Evolutionary conservation across 164 flowering plant genomes (phyloP), one percentile per base, ranked within the genome.

Genomic region (Sedum album): DNA sequence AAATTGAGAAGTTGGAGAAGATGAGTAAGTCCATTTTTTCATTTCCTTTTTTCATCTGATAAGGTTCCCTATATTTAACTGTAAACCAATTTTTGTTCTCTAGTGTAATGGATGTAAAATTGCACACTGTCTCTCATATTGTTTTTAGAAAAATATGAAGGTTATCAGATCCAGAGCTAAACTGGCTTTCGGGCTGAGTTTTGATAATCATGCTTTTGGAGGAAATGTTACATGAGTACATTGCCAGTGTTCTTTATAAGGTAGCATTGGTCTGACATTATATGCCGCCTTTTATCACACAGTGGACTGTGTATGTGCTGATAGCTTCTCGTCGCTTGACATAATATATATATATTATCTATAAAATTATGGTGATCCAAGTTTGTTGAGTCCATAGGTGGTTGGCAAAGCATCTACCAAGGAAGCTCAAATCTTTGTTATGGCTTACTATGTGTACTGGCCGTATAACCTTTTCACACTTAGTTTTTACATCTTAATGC

Each of bases 401-500:
- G 60, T 25, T 7, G 31, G 60, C 31, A 55, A 26, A 11, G 15
- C 60, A 55, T 23, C 60, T 4, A 23, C 25, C 25, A 39, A 14
- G n/a, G n/a, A n/a, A n/a, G n/a, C n/a, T n/a, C n/a, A 39, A 39
- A 23, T 25, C 60, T 55, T 55, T 55, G 30, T 8, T 55, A 4
- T 25, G n/a, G n/a, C n/a, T n/a, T n/a, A n/a, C n/a, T n/a, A n/a
- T n/a, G n/a, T n/a, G n/a, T n/a, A n/a, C n/a, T n/a, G n/a, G n/a
- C n/a, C n/a, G n/a, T n/a, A n/a, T n/a, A n/a, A n/a, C n/a, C n/a
- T n/a, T n/a, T n/a, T n/a, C n/a, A n/a, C n/a, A n/a, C n/a, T n/a
- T n/a, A 25, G 17, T 25, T 55, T 31, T 65, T 53, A 26, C 57
- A 4, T 23, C 39, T 62, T 11, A 57, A 31, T 82, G 79, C 88